Base-by-base conservation (phyloP, 768 basidiomycete species). In the Lactarius evosmus region DNA sequence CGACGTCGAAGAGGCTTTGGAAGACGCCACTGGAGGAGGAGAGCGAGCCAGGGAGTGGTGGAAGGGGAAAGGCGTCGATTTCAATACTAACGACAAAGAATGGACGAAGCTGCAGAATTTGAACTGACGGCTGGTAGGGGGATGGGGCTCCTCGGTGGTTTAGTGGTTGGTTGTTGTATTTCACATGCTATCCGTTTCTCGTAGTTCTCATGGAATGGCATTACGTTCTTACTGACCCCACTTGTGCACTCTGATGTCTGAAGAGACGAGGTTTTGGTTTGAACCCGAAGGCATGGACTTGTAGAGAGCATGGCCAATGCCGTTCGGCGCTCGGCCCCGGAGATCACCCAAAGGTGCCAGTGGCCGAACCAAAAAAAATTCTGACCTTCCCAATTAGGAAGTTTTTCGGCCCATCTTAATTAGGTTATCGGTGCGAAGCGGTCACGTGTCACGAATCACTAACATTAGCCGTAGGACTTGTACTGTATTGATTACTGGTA, bases 1-100 rank as follows among this genome's bases (percentile, higher is more conserved):
- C 71, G 93, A 95, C 73, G 86, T 95, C 56, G 93, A 95, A 71
- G 93, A 94, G 77, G 93, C 93, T 3, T 74, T 95, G 69, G 93
- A 94, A 72, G 93, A 95, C 68, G 87, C 89, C 0, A 88, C 91
- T 56, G 87, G 87, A 8, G 88, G 87, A n/a, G 90, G 91, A 14
- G 83, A 86, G 65, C 82, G 78, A 53, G 89, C 87, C 12, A 81
- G 89, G 70, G 78, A 77, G 60, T 95, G 92, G 92, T 95, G 92
- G 92, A 83, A 80, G 72, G 74, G 75, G 65, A 89, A 90, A 71
- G 92, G 92, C 4, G 84, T 93, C 14, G 87, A 94, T 72, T 91
- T 93, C 72, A 85, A 86, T 59, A 86, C 93, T 29, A 86, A 88
- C 66, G 88, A 92, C 69, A 89, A 85, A 75, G 91, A 92, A 73